Evolutionary conservation across 495 filamentous ascomycete species (phyloP), one percentile per base, ranked within the genome.

Genomic region (Penicillium waksmanii): DNA sequence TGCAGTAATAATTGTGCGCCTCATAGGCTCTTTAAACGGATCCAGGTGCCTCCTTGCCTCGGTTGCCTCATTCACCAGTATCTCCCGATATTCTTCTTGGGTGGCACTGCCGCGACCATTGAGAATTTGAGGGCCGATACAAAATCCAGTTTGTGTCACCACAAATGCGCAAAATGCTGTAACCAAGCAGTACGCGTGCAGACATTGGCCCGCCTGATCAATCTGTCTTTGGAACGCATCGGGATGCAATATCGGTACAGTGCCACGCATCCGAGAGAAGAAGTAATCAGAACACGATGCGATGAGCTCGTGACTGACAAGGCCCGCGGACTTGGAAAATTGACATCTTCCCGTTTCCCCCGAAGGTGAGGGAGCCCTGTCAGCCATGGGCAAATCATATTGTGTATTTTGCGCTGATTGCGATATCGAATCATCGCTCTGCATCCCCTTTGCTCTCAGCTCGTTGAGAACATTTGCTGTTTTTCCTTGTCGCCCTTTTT

Each of bases 401-500:
- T 17, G 15, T 8, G 42, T 6, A 19, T 44, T 18, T n/a, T 78
- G 77, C 18, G 76, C 73, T 2, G 74, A 76, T 17, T 23, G 52
- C n/a, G 52, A 27, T 2, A 21, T 50, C 13, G 25, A 47, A 44
- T 33, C n/a, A 71, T n/a, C 77, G 76, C 38, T 82, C 77, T 87
- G 83, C 61, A 79, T 77, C 60, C 89, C 86, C 12, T 76, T 89
- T 69, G 88, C 85, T 61, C 87, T 82, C 35, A 93, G 74, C 68
- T 92, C 88, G 60, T 83, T 89, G 66, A 96, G 91, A 51, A 93
- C 86, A 75, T 92, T 94, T 42, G 91, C 90, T 53, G 89, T 77
- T 63, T 84, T 88, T 56, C 90, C 90, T 72, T 94, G 93, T 34
- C 90, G 90, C 0, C 91, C 91, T 74, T 93, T 93, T 77, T 92